phyloP scores from a whole-genome alignment of 768 basidiomycete genomes.

The Tylopilus plumbeoviolaceoides region DNA sequence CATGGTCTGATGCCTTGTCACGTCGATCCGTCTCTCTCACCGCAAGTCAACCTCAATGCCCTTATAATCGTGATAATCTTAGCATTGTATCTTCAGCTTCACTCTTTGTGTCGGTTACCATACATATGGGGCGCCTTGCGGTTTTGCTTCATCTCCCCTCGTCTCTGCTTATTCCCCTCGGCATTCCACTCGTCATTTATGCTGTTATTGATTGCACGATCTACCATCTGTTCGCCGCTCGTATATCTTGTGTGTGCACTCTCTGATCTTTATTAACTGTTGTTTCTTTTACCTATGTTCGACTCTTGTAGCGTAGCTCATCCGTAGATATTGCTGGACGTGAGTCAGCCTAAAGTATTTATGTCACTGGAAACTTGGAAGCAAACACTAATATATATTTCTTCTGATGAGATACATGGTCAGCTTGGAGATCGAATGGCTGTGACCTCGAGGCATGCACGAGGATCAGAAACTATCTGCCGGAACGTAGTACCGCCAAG shows the following conservation, averaged over 20 bases:
- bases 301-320: conserved; percentile 30
- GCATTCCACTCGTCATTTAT: conserved; percentile 17
- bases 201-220: conserved; percentile 26
- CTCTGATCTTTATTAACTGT: conserved; percentile 13
- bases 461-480: conserved; percentile 3
- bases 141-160: conserved; percentile 14
- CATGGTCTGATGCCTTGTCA: conserved; percentile 25
- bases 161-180: conserved; percentile 3
- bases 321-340: conserved; percentile 29
- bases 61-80: conserved; percentile 26
- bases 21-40: conserved; percentile 3
- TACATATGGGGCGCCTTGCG: conserved; percentile 29
- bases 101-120: conserved; percentile 17
- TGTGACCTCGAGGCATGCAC: conserved; percentile 14
- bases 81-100: conserved; percentile 15
- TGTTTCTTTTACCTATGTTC: conserved; percentile 9
- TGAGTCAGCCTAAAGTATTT: conserved; percentile 23
- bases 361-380: conserved; percentile 23
- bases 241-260: conserved; percentile 3
- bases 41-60: conserved; percentile 16
- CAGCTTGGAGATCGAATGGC: background rate
- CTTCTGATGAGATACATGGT: background rate
- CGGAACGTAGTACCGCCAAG: background rate
- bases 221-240: background rate
- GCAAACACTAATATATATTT: conserved; percentile 16